Percentiles rank a stretch among this genome's conserved stretches.
Conservation (phyloP, 441 rosid species). For the Bocquillonia castaneifolia region DNA sequence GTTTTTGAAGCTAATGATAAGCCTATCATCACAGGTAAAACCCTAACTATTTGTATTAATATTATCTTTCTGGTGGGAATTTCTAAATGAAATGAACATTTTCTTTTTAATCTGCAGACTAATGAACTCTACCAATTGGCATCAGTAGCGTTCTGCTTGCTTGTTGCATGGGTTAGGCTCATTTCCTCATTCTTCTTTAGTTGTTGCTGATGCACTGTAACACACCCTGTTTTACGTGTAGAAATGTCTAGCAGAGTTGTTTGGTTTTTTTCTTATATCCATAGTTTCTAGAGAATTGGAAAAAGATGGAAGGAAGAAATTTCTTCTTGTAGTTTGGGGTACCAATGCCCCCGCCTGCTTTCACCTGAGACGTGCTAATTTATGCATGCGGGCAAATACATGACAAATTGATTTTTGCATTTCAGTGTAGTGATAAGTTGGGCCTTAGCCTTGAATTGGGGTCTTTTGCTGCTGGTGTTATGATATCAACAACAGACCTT, state of each 20-base stretch:
- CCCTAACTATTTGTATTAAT: slow-evolving; percentile 17
- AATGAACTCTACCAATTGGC: slow-evolving; percentile 96
- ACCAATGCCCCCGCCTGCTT: neutral
- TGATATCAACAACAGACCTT: slow-evolving; percentile 95
- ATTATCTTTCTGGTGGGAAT: slow-evolving; percentile 19
- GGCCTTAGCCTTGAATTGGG: slow-evolving; percentile 97
- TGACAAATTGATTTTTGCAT: slow-evolving; percentile 25
- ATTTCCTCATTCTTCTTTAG: slow-evolving; percentile 24
- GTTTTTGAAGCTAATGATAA: slow-evolving; percentile 93
- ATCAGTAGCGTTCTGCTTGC: slow-evolving; percentile 90
- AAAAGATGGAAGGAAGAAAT: neutral
- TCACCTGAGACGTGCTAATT: neutral
- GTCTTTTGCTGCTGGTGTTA: slow-evolving; percentile 96
- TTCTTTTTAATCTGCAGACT: slow-evolving; percentile 57
- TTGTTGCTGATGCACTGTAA: neutral
- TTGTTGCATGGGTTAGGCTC: slow-evolving; percentile 90
- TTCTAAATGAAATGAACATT: slow-evolving; percentile 27
- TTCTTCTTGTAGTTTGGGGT: neutral
- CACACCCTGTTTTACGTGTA: neutral
- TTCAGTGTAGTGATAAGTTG: slow-evolving; percentile 96
- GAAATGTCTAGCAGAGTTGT: neutral
- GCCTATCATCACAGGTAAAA: slow-evolving; percentile 79
- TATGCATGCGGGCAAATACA: slow-evolving; percentile 18
- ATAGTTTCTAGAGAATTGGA: neutral
- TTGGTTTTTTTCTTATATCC: neutral